Conservation (phyloP, 2,329 filamentous ascomycete genomes). For the Fusarium heterosporum region DNA sequence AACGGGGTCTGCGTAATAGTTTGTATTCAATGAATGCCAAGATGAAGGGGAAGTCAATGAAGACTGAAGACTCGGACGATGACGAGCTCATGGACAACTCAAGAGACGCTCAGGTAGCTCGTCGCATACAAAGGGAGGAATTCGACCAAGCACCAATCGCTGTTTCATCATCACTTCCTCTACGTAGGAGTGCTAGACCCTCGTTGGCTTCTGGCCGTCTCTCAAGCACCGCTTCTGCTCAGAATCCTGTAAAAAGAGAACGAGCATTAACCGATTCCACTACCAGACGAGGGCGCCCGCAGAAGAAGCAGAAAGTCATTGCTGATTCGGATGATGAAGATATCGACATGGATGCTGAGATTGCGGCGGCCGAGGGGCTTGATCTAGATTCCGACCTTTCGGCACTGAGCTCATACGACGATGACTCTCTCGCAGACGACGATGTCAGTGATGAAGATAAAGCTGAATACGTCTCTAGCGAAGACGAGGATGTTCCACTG, state of each 20-base stretch:
- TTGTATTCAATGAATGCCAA: slow-evolving; percentile 61
- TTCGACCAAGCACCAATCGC: slow-evolving; percentile 31
- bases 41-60: slow-evolving; percentile 56
- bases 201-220: slow-evolving; percentile 7
- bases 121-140: slow-evolving; percentile 53
- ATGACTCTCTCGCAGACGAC: slow-evolving; percentile 34
- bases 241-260: slow-evolving; percentile 41
- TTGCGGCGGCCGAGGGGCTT: slow-evolving; percentile 44
- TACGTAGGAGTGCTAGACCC: slow-evolving; percentile 32
- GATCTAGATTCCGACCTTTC: slow-evolving; percentile 23
- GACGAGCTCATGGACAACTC: slow-evolving; percentile 47
- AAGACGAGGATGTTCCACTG: slow-evolving; percentile 47
- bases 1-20: slow-evolving; percentile 55
- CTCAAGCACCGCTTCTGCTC: slow-evolving; percentile 12
- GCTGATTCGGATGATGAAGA: slow-evolving; percentile 50
- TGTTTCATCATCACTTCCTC: slow-evolving; percentile 11
- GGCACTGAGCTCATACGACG: slow-evolving; percentile 23
- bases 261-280: slow-evolving; percentile 41
- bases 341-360: slow-evolving; percentile 50
- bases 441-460: slow-evolving; percentile 35
- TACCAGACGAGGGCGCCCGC: slow-evolving; percentile 35
- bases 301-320: slow-evolving; percentile 49
- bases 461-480: slow-evolving; percentile 40
- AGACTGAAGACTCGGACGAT: slow-evolving; percentile 58
- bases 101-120: slow-evolving; percentile 50